Conservation (phyloP, 805 yeast genomes). For the Lipomyces chichibuensis region DNA sequence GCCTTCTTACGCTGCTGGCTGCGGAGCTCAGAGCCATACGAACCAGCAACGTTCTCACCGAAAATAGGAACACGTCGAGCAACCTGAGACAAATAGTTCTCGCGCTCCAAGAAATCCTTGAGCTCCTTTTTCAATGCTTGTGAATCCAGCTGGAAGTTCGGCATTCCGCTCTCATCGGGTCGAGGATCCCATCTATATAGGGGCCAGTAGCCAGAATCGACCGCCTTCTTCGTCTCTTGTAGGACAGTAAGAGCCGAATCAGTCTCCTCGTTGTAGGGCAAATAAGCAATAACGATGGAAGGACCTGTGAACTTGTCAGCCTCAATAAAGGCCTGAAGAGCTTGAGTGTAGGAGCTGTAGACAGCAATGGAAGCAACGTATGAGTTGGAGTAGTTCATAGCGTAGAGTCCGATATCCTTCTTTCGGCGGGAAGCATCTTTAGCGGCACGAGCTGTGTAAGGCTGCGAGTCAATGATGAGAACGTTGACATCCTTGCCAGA, state of each 20-base stretch:
- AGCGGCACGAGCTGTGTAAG: constrained; percentile 51
- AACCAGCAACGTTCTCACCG: constrained; percentile 68
- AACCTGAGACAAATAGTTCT: constrained; percentile 82
- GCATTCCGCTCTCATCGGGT: constrained; percentile 48
- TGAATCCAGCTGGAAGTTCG: constrained; percentile 81
- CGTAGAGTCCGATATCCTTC: constrained; percentile 91
- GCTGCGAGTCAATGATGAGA: constrained; percentile 87
- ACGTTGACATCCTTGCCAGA: constrained; percentile 78
- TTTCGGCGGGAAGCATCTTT: constrained; percentile 55
- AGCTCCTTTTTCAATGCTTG: constrained; percentile 76
- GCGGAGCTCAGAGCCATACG: constrained; percentile 64
- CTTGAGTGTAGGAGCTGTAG: constrained; percentile 90
- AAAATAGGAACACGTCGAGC: constrained; percentile 72
- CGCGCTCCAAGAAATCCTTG: constrained; percentile 81
- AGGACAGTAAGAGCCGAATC: constrained; percentile 69
- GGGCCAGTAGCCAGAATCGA: constrained; percentile 95
- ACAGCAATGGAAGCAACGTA: constrained; percentile 95
- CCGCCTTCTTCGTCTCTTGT: constrained; percentile 85
- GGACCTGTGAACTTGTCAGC: constrained; percentile 90
- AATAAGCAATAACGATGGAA: constrained; percentile 83
- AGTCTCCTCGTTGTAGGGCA: constrained; percentile 68
- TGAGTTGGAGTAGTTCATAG: constrained; percentile 87
- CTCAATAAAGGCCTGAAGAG: constrained; percentile 82
- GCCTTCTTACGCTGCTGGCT: constrained; percentile 67
- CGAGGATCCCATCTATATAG: constrained; percentile 83